These are phyloP conservation scores for Metschnikowia gruessii DNA, from an alignment of 805 yeast species.

Conservation along the genomic window DNA sequence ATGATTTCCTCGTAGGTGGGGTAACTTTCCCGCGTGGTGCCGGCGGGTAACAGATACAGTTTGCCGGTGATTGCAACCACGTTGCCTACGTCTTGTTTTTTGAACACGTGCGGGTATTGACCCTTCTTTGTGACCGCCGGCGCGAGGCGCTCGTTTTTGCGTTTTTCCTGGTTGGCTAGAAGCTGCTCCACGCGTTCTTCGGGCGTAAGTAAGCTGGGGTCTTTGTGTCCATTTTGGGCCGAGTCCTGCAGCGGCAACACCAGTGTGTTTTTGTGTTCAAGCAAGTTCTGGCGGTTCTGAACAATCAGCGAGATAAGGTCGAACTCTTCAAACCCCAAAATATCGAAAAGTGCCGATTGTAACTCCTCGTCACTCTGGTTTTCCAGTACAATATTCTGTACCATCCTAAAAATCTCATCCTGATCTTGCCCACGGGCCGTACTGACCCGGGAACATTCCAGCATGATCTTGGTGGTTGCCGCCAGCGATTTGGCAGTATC, in stretches of 20 bases:
- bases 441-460: constrained; percentile 35
- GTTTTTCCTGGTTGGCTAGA: constrained; percentile 45
- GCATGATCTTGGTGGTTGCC: constrained; percentile 23
- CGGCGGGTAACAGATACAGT: constrained; percentile 74
- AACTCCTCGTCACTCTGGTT: constrained; percentile 52
- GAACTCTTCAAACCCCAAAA: constrained; percentile 82
- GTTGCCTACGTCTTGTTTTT: constrained; percentile 57
- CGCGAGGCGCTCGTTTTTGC: constrained; percentile 48
- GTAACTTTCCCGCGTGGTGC: constrained; percentile 63
- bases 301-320: constrained; percentile 70
- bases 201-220: constrained; percentile 42
- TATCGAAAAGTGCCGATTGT: constrained; percentile 72
- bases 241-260: too few relatives aligned
- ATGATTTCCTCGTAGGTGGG: constrained; percentile 74
- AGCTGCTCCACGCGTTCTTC: constrained; percentile 56
- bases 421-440: constrained; percentile 32
- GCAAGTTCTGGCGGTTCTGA: constrained; percentile 34
- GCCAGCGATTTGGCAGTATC: background rate
- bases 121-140: constrained; percentile 40
- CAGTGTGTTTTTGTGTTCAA: background rate
- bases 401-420: constrained; percentile 28
- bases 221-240: background rate
- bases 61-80: constrained; percentile 74
- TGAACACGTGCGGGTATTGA: constrained; percentile 84
- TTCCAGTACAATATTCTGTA: constrained; percentile 32